Evolutionary conservation across 306 rosid genomes (phyloP), one percentile per base, ranked within the genome.

Genomic region (Mimosa bimucronata): DNA sequence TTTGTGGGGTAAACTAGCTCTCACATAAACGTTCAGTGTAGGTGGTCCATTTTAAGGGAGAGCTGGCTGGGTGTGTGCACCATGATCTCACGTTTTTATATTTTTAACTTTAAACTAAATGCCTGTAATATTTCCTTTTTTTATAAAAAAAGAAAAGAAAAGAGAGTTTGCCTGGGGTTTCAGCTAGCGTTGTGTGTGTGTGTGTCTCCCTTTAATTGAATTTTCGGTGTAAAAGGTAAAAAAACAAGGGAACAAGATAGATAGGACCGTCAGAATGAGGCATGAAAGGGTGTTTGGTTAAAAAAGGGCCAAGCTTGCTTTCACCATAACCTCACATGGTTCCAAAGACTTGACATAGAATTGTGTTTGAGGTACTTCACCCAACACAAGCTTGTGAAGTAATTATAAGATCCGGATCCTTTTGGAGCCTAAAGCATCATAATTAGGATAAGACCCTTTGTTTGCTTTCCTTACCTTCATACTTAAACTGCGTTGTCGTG

Each of bases 261-360:
- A 68, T 55, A 61, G 76, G 45, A 68, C 42, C 77, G 77, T 80
- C 34, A 2, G 2, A 13, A 28, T 77, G 30, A 65, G 50, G 37
- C 65, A 29, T 48, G 60, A 67, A 61, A 45, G 53, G 25, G 55
- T 18, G 48, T 65, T 73, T 34, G 45, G 48, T 71, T 7, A 16
- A 75, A 25, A 23, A 52, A 52, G 31, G 19, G 28, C 34, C 34
- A 78, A 72, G 26, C 45, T 68, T 46, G 57, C 37, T 60, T 13
- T 77, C 48, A 83, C 78, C 66, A 83, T 81, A 37, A 65, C 44
- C 53, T 69, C 77, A 73, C 76, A 77, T 71, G 78, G 80, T 74
- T 77, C 76, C 70, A 74, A 78, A 78, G 74, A 77, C 77, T 62
- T 81, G 83, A 80, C 66, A 75, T 86, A 67, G 74, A 75, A 78